phyloP scores from a whole-genome alignment of 768 basidiomycete genomes.

The Russula earlei region DNA sequence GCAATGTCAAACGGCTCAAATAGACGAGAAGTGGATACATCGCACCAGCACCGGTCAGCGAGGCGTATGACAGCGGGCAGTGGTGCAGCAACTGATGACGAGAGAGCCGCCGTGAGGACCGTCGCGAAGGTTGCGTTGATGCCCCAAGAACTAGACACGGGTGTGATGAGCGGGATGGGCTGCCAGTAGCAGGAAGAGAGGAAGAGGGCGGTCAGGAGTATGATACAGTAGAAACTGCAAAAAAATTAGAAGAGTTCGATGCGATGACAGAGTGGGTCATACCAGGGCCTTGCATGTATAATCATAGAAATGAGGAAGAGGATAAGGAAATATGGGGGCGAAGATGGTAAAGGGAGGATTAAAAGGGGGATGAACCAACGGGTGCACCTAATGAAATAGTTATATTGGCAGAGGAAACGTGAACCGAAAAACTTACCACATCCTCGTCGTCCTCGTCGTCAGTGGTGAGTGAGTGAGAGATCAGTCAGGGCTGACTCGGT shows the following conservation, averaged over 20 bases:
- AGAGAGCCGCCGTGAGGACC: constrained; percentile 39
- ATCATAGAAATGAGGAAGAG: constrained; percentile 70
- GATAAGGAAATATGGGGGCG: constrained; percentile 69
- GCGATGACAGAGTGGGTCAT: constrained; percentile 23
- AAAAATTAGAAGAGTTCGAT: neutral
- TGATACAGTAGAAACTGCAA: constrained; percentile 75
- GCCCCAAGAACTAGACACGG: constrained; percentile 57
- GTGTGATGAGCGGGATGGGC: constrained; percentile 56
- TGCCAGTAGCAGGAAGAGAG: constrained; percentile 88
- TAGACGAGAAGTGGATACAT: constrained; percentile 50
- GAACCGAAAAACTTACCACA: constrained; percentile 44
- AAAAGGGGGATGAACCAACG: constrained; percentile 78
- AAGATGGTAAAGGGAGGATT: constrained; percentile 68
- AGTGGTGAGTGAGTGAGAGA: neutral
- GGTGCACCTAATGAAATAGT: constrained; percentile 50
- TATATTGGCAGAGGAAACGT: neutral
- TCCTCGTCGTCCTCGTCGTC: constrained; percentile 15
- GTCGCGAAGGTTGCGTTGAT: constrained; percentile 67
- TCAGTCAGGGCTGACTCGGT: too few relatives aligned
- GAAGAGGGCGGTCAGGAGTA: constrained; percentile 73
- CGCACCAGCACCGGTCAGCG: constrained; percentile 81
- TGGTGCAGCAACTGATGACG: constrained; percentile 32
- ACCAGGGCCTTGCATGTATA: constrained; percentile 82
- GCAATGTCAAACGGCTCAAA: constrained; percentile 74
- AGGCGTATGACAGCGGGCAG: constrained; percentile 53